Base-by-base conservation (phyloP, 495 filamentous ascomycete genomes). In the Penicillium waksmanii region DNA sequence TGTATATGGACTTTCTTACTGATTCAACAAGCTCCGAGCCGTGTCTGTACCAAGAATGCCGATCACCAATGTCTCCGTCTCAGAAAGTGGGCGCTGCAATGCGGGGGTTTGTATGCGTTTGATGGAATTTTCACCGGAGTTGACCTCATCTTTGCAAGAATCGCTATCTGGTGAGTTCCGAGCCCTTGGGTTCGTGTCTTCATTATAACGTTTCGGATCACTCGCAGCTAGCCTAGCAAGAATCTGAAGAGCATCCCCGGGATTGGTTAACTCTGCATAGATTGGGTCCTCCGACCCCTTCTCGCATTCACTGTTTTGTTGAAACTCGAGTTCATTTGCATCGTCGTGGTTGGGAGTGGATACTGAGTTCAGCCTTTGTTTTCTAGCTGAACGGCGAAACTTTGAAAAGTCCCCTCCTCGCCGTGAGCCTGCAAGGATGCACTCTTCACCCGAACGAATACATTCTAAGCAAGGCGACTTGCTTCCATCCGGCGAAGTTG, bases 31-130 rank as follows among this genome's bases (percentile, higher is more conserved):
- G 23, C 31, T 27, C 5, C 31, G 19, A n/a, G 48, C 31, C 27
- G 53, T 55, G n/a, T 55, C 53, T 31, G 53, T 44, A 0, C 53
- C 53, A n/a, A 55, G 15, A 17, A 55, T 43, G 2, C 53, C 53
- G 6, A 55, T 55, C 17, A 55, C 53, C 25, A 55, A 35, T 55
- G 53, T 55, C 23, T 55, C 53, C 5, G 53, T 55, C 17, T 55
- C 53, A 2, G 53, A 55, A 2, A 55, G 15, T 34, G n/a, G 42
- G 2, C 38, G 17, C 40, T 43, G 53, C 0, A 47, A n/a, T 12
- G 44, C 1, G 7, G 51, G 51, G 27, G 53, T 40, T 6, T 21
- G 40, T 6, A 35, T 47, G 4, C n/a, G 1, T 19, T 46, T 43
- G 40, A 17, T 15, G 23, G 23, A 23, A 23, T 3, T 23, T 23